A percentile compares a stretch with the other conserved stretches of the same genome.
Evolutionary conservation across 257 asterid genomes (phyloP).

Genomic region (Petunia secreta): DNA sequence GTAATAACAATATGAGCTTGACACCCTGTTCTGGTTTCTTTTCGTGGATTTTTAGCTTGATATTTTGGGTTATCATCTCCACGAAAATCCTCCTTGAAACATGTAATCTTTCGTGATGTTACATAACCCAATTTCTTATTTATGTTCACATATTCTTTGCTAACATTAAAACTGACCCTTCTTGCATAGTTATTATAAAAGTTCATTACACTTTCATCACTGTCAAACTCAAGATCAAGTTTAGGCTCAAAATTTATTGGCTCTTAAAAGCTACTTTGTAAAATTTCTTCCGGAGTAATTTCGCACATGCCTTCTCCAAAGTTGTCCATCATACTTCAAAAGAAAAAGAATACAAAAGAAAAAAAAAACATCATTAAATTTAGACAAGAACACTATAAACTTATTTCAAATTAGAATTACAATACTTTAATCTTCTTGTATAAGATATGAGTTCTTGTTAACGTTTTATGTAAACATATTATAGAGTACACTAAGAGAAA

Average conservation of each 20-base stretch:
- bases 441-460: no score
- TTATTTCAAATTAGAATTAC: no score
- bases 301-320: neutral
- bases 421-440: no score
- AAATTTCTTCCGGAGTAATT: neutral
- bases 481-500: no score
- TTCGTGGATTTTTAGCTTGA: slow-evolving; percentile 57
- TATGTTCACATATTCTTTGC: slow-evolving; percentile 64
- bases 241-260: neutral
- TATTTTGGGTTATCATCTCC: slow-evolving; percentile 56
- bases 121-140: slow-evolving; percentile 59
- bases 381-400: no score
- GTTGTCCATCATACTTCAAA: neutral
- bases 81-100: slow-evolving; percentile 60
- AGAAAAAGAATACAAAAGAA: no score
- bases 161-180: neutral
- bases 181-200: no score
- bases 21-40: slow-evolving; percentile 65
- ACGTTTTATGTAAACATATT: no score
- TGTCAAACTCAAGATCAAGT: neutral
- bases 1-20: slow-evolving; percentile 41
- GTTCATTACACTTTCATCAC: neutral
- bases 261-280: no score
- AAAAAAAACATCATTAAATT: no score
- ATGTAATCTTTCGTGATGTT: slow-evolving; percentile 45